Evolutionary conservation across 768 basidiomycete genomes (phyloP).

Genomic region (Porphyrellus cyaneotinctus): DNA sequence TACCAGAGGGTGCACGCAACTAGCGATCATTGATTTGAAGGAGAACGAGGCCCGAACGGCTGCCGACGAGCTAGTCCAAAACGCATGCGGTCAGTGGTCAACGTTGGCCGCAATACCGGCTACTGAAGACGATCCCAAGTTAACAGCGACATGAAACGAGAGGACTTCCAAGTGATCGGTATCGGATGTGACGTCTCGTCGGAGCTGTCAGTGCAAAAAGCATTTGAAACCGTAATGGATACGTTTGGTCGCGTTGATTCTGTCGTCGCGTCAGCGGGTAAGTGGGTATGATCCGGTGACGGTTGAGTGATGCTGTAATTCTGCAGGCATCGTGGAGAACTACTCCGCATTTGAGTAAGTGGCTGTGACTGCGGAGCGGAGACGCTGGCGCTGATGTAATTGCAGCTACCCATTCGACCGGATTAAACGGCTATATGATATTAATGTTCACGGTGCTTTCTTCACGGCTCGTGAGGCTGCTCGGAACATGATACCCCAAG

Average conservation of each 20-base stretch:
- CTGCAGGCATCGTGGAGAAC: slow-evolving; percentile 79
- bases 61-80: slow-evolving; percentile 60
- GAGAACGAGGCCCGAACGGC: slow-evolving; percentile 62
- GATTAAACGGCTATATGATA: slow-evolving; percentile 78
- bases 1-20: slow-evolving; percentile 68
- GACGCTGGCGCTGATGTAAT: slow-evolving; percentile 7
- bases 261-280: slow-evolving; percentile 87
- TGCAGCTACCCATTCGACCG: slow-evolving; percentile 83
- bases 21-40: slow-evolving; percentile 82
- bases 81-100: slow-evolving; percentile 44
- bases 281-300: slow-evolving; percentile 19
- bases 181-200: slow-evolving; percentile 86
- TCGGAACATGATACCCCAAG: slow-evolving; percentile 79
- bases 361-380: neutral
- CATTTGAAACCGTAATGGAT: slow-evolving; percentile 61
- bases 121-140: slow-evolving; percentile 38
- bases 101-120: slow-evolving; percentile 15
- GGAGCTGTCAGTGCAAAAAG: slow-evolving; percentile 71
- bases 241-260: slow-evolving; percentile 71
- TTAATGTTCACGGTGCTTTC: slow-evolving; percentile 93
- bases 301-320: slow-evolving; percentile 1
- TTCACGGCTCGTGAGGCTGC: slow-evolving; percentile 97
- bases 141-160: slow-evolving; percentile 50
- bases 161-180: slow-evolving; percentile 65
- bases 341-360: slow-evolving; percentile 79